Percentiles rank a stretch among this genome's conserved stretches.
These are phyloP conservation scores for Cudoniella acicularis DNA, from an alignment of 495 filamentous ascomycete genomes.

Conservation along the genomic window DNA sequence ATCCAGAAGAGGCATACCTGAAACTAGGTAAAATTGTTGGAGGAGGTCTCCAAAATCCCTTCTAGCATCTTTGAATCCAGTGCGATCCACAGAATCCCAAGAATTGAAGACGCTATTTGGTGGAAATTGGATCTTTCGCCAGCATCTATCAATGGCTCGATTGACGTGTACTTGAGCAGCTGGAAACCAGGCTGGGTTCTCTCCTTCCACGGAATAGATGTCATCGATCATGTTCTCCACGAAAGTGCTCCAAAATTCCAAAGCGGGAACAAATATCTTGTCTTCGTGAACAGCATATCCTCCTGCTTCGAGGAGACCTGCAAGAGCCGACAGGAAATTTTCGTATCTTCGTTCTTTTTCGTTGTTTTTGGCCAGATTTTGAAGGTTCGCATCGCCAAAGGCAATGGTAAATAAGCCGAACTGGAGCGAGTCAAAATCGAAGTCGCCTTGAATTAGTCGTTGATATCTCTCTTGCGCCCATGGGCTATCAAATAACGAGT, in stretches of 20 bases:
- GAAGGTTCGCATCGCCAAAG: slow-evolving; percentile 58
- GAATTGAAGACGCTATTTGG: slow-evolving; percentile 40
- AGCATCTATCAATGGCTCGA: slow-evolving; percentile 55
- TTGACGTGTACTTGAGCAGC: slow-evolving; percentile 38
- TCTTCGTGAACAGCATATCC: slow-evolving; percentile 78
- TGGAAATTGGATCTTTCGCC: slow-evolving; percentile 61
- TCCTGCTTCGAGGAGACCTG: slow-evolving; percentile 62
- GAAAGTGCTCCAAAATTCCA: slow-evolving; percentile 83
- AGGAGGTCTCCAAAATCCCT: slow-evolving; percentile 80
- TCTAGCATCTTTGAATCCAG: slow-evolving; percentile 72
- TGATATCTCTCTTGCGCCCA: slow-evolving; percentile 51
- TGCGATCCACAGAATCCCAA: slow-evolving; percentile 71
- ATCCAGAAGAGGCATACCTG: slow-evolving; percentile 64
- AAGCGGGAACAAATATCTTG: slow-evolving; percentile 64
- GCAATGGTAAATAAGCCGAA: slow-evolving; percentile 68
- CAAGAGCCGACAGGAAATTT: slow-evolving; percentile 48
- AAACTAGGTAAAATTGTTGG: slow-evolving; percentile 66
- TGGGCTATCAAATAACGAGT: slow-evolving; percentile 51
- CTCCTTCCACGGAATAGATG: slow-evolving; percentile 30
- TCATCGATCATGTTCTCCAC: slow-evolving; percentile 53
- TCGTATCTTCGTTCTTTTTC: slow-evolving; percentile 37
- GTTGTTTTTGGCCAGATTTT: slow-evolving; percentile 39
- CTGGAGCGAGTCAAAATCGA: slow-evolving; percentile 59
- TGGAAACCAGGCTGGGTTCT: slow-evolving; percentile 31
- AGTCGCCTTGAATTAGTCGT: slow-evolving; percentile 55